phyloP scores from a whole-genome alignment of 2,329 filamentous ascomycete genomes.

The Calonectria pseudoreteaudii region DNA sequence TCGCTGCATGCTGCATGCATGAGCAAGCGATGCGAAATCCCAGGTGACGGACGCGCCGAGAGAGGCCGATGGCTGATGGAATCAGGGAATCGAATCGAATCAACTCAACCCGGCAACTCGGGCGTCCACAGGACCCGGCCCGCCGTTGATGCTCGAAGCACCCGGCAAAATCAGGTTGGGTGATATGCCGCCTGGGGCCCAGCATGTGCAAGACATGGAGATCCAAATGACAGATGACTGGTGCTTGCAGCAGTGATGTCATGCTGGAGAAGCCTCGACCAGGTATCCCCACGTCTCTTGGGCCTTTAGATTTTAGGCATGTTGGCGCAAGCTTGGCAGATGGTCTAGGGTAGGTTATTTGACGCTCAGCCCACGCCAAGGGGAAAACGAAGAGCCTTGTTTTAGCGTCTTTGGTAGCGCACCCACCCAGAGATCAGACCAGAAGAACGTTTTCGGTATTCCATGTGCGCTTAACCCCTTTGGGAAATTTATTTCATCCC shows the following conservation, averaged over 20 bases:
- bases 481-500: conserved; percentile 18
- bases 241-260: not conserved
- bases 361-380: not conserved
- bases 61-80: not conserved
- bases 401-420: conserved; percentile 1
- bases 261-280: not conserved
- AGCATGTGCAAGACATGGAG: conserved; percentile 7
- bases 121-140: not conserved
- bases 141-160: not conserved
- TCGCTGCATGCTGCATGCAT: not conserved
- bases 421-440: conserved; percentile 14
- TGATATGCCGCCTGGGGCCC: not conserved
- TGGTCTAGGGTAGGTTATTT: not conserved
- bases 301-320: not conserved
- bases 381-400: not conserved
- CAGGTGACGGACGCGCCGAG: not conserved
- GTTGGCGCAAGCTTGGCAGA: not conserved
- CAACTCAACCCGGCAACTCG: not conserved
- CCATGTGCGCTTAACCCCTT: not conserved
- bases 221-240: conserved; percentile 4
- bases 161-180: not conserved
- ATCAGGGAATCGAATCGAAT: not conserved
- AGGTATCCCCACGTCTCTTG: not conserved
- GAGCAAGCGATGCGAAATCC: conserved; percentile 1
- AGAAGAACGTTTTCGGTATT: conserved; percentile 6